Evolutionary conservation across 805 yeast species (phyloP), one percentile per base, ranked within the genome.

Genomic region (Kurtzmaniella cleridarum): DNA sequence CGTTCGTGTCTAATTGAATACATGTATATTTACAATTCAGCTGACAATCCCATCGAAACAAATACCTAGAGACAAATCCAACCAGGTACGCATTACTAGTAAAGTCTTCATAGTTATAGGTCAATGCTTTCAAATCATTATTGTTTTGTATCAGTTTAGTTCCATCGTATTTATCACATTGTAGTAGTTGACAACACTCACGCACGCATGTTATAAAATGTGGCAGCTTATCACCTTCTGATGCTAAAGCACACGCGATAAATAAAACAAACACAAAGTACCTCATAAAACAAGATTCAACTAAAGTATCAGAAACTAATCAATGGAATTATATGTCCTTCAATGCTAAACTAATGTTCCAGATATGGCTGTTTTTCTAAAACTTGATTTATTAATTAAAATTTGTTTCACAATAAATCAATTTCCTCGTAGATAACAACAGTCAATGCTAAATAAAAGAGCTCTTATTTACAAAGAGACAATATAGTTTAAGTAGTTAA

Each of bases 1-100:
- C 38, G 16, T 49, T 43, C 3, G 68, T 59, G 23, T 66, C 47
- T 8, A 53, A 41, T 43, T 65, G 72, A 41, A 56, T 64, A 45
- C 73, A 68, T 40, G 64, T 60, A 41, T 68, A 68, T 36, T 55
- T 47, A 46, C 73, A 68, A 38, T 66, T 64, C 42, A 53, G 53
- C 1, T 39, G 41, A 39, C 72, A 66, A 34, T 54, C 53, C 73
- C 73, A 68, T 3, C 40, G 44, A 23, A 59, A 51, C 5, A 55
- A 29, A 12, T 37, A 40, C 35, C 46, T 48, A 15, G 51, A 44
- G 7, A 59, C 41, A 20, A 53, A 46, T n/a, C 36, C 32, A 3
- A 54, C 43, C 13, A 42, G 36, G 32, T 43, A 41, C 8, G 24
- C 24, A 20, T 29, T 41, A 12, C 36, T 11, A 16, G 24, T 32